Evolutionary conservation across 139 green algal genomes (phyloP).

Genomic region (Volvox reticuliferus): DNA sequence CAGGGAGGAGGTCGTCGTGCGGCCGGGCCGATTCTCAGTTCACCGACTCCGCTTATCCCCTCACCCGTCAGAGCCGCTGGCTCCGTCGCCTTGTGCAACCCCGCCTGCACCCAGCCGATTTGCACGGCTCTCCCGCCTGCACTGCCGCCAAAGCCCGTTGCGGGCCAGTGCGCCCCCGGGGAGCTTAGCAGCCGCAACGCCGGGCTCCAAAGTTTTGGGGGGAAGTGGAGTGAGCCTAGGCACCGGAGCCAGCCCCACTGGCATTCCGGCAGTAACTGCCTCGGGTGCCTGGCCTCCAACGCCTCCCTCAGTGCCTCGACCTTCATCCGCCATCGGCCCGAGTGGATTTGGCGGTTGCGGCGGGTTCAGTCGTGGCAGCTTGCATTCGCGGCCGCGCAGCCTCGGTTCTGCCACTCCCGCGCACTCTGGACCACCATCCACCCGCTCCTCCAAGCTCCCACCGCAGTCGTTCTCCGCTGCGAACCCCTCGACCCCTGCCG

Average conservation of each 20-base stretch:
- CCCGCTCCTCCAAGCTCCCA: not conserved
- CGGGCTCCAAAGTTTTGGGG: too few species aligned
- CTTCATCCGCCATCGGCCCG: not conserved
- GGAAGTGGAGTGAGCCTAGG: too few species aligned
- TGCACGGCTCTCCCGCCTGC: not conserved
- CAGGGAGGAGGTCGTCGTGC: not conserved
- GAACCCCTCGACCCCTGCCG: not conserved
- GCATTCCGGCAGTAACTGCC: not conserved
- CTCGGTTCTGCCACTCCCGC: not conserved
- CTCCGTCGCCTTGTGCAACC: not conserved
- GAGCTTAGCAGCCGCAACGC: too few species aligned
- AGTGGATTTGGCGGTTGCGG: too few species aligned
- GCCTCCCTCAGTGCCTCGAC: not conserved
- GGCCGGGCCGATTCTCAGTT: slow-evolving; percentile 6
- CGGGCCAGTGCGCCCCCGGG: too few species aligned
- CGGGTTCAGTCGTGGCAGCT: not conserved
- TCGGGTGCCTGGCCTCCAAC: not conserved
- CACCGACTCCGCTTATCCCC: not conserved
- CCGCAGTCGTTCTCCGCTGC: not conserved
- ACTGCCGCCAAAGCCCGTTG: too few species aligned
- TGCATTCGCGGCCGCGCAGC: not conserved
- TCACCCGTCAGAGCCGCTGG: not conserved
- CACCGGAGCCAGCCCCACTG: not conserved
- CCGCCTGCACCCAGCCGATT: not conserved
- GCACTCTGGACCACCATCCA: not conserved